phyloP scores from a whole-genome alignment of 345 rosid species.

The Bruguiera parviflora region DNA sequence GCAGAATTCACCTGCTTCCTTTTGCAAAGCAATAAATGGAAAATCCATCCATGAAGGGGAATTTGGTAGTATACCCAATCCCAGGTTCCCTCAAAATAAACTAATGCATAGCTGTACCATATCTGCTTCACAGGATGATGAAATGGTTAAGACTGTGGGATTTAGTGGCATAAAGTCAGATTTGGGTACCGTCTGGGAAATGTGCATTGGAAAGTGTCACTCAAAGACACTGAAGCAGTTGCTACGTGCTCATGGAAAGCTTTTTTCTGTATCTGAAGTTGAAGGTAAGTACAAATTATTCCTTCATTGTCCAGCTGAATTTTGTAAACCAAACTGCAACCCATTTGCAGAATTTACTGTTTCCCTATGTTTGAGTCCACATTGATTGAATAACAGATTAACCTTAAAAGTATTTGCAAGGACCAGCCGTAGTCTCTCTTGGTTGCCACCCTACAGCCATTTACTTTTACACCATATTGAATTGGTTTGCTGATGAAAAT shows the following conservation, averaged over 20 bases:
- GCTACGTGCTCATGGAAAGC: conserved; percentile 73
- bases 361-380: no score
- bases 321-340: not conserved
- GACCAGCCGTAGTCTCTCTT: not conserved
- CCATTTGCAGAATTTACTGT: not conserved
- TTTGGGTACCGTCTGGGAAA: conserved; percentile 67
- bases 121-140: conserved; percentile 38
- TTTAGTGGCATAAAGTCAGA: conserved; percentile 49
- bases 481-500: not conserved
- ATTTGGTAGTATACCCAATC: conserved; percentile 34
- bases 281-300: conserved; percentile 51
- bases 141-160: conserved; percentile 36
- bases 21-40: conserved; percentile 42
- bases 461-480: not conserved
- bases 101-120: conserved; percentile 31
- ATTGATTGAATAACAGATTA: no score
- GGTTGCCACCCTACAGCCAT: not conserved
- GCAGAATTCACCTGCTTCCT: conserved; percentile 53
- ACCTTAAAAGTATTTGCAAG: not conserved
- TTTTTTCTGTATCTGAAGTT: conserved; percentile 71
- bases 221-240: conserved; percentile 84
- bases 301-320: not conserved
- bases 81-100: conserved; percentile 34
- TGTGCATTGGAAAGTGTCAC: conserved; percentile 83
- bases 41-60: conserved; percentile 40